Conservation (phyloP, 1,284 basidiomycete species). For the Termitomyces sp. region DNA sequence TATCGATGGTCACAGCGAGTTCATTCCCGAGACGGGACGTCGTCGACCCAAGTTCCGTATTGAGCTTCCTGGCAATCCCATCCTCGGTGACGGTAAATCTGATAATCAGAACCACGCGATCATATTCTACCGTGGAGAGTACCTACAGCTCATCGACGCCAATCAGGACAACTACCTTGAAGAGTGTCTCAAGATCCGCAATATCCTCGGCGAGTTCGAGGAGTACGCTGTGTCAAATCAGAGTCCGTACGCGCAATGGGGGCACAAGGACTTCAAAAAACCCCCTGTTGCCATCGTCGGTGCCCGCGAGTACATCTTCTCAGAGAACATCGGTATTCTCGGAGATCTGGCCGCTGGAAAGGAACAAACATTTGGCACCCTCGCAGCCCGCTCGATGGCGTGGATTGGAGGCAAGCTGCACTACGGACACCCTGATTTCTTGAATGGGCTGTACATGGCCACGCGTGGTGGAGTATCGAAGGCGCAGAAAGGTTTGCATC, state of each 20-base stretch:
- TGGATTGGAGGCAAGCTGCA: constrained; percentile 99
- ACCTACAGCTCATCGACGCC: constrained; percentile 97
- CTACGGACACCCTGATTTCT: constrained; percentile 98
- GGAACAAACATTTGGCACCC: constrained; percentile 99
- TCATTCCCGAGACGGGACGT: constrained; percentile 83
- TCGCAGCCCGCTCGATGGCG: constrained; percentile 90
- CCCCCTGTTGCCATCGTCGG: constrained; percentile 96
- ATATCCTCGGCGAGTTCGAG: constrained; percentile 97
- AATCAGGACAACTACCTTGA: constrained; percentile 99
- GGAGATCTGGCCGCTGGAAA: constrained; percentile 98
- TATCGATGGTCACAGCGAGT: constrained; percentile 97
- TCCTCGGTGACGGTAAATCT: constrained; percentile 98
- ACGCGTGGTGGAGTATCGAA: constrained; percentile 98
- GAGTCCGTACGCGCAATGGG: constrained; percentile 89
- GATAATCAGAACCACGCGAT: constrained; percentile 99
- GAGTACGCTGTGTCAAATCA: constrained; percentile 83
- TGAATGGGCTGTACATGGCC: constrained; percentile 97
- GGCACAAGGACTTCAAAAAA: constrained; percentile 81
- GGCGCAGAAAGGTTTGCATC: constrained; percentile 96
- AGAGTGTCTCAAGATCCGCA: constrained; percentile 98
- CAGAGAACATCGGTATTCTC: constrained; percentile 98
- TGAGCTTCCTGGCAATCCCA: constrained; percentile 97
- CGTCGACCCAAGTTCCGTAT: constrained; percentile 97
- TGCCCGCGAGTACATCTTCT: constrained; percentile 99
- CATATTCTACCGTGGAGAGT: constrained; percentile 98